Percentiles rank a stretch among this genome's conserved stretches.
Conservation (phyloP, 371 early-diverging fungal genomes). For the Mortierella sp. region DNA sequence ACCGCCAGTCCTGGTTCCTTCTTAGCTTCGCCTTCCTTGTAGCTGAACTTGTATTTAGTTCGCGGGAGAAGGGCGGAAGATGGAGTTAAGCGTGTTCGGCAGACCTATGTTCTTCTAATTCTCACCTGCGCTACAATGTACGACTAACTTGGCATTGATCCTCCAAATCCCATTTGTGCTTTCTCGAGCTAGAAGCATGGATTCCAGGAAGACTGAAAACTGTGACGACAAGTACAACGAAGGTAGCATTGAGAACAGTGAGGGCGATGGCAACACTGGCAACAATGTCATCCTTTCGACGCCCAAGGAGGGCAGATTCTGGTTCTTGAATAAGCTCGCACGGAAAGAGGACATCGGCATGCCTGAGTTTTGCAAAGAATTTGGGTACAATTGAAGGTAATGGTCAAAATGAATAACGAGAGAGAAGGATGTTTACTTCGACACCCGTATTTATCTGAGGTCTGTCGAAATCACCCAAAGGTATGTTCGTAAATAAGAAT, state of each 20-base stretch:
- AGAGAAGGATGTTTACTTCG: too few species aligned
- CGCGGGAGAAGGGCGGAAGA: neutral
- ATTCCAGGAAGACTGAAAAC: neutral
- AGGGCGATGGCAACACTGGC: neutral
- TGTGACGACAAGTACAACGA: neutral
- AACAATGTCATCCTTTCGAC: neutral
- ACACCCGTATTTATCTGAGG: too few species aligned
- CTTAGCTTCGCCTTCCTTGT: neutral
- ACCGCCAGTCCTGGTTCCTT: neutral
- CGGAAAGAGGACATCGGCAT: conserved; percentile 6
- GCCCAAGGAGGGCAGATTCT: neutral
- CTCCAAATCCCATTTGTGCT: neutral
- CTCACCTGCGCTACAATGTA: neutral
- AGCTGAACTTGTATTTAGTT: conserved; percentile 1
- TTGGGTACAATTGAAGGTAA: neutral
- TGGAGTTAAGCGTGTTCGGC: neutral
- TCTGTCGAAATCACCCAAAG: too few species aligned
- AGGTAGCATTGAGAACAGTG: neutral
- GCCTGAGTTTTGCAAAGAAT: conserved; percentile 22
- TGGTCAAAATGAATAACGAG: too few species aligned
- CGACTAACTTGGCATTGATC: neutral
- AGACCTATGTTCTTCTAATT: neutral
- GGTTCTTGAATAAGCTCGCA: conserved; percentile 15
- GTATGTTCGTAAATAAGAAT: too few species aligned
- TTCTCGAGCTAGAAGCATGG: neutral